These are phyloP conservation scores for Kingdonia uniflora DNA, from an alignment of 164 flowering plant species.

Conservation along the genomic window DNA sequence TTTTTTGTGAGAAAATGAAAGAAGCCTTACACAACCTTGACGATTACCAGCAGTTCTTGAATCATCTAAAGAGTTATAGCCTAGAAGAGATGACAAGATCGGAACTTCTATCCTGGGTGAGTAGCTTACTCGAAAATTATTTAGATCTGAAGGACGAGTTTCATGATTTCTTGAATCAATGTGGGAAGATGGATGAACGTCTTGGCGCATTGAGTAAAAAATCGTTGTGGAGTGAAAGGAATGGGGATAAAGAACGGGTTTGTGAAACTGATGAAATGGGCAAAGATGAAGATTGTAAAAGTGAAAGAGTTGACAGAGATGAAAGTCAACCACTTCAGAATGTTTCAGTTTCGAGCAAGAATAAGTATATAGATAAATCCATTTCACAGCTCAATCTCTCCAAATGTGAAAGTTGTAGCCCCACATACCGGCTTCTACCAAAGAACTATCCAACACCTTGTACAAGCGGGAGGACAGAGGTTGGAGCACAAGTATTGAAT, in stretches of 20 bases:
- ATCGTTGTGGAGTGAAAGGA: slow-evolving; percentile 52
- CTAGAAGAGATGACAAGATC: slow-evolving; percentile 50
- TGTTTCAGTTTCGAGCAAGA: background rate
- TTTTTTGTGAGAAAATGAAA: slow-evolving; percentile 67
- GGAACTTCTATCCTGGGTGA: slow-evolving; percentile 68
- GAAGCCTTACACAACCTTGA: slow-evolving; percentile 45
- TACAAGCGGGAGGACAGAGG: background rate
- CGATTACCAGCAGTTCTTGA: slow-evolving; percentile 56
- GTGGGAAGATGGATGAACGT: slow-evolving; percentile 69
- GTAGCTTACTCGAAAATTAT: slow-evolving; percentile 59
- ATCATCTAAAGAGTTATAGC: slow-evolving; percentile 56
- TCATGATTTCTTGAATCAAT: slow-evolving; percentile 50
- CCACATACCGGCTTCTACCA: background rate
- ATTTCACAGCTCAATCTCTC: background rate
- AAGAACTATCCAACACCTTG: background rate
- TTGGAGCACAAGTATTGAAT: background rate
- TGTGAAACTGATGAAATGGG: slow-evolving; percentile 47
- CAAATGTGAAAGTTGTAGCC: background rate
- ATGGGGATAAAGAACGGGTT: slow-evolving; percentile 50
- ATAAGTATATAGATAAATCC: background rate
- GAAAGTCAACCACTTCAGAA: slow-evolving; percentile 16
- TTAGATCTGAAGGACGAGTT: slow-evolving; percentile 78
- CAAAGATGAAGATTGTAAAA: slow-evolving; percentile 29
- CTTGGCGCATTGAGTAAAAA: slow-evolving; percentile 58
- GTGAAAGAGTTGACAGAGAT: slow-evolving; percentile 36